These are phyloP conservation scores for Talaromyces sp. DNA, from an alignment of 2,329 filamentous ascomycete genomes.

Conservation along the genomic window DNA sequence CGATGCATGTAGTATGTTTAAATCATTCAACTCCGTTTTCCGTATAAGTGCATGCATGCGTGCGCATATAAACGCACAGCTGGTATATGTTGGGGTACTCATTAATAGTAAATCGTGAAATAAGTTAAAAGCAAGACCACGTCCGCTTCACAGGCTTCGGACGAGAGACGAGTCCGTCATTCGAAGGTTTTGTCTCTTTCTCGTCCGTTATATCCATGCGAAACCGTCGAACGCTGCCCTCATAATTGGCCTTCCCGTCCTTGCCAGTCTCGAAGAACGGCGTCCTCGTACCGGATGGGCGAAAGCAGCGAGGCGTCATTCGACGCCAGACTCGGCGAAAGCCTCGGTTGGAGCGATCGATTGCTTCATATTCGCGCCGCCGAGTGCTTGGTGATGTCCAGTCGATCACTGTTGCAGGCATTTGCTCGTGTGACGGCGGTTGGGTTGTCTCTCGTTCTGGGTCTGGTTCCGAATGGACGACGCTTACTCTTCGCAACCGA, in stretches of 20 bases:
- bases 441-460: neutral
- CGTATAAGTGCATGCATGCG: neutral
- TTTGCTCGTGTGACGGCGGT: slow-evolving; percentile 14
- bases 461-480: slow-evolving; percentile 4
- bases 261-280: slow-evolving; percentile 36
- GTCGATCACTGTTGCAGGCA: slow-evolving; percentile 38
- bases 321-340: slow-evolving; percentile 37
- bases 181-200: neutral
- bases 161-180: neutral
- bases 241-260: slow-evolving; percentile 31
- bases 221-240: slow-evolving; percentile 41
- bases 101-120: neutral
- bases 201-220: slow-evolving; percentile 37
- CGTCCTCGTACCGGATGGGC: slow-evolving; percentile 23
- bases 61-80: neutral
- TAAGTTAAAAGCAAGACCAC: slow-evolving; percentile 10
- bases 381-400: slow-evolving; percentile 42
- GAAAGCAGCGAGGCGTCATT: slow-evolving; percentile 36
- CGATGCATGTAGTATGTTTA: neutral
- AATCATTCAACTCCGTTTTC: neutral
- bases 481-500: neutral
- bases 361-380: slow-evolving; percentile 47
- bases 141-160: slow-evolving; percentile 4
- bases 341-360: slow-evolving; percentile 41
- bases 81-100: neutral